These are phyloP conservation scores for Erythrophleum fordii DNA, from an alignment of 306 rosid species.

Conservation along the genomic window DNA sequence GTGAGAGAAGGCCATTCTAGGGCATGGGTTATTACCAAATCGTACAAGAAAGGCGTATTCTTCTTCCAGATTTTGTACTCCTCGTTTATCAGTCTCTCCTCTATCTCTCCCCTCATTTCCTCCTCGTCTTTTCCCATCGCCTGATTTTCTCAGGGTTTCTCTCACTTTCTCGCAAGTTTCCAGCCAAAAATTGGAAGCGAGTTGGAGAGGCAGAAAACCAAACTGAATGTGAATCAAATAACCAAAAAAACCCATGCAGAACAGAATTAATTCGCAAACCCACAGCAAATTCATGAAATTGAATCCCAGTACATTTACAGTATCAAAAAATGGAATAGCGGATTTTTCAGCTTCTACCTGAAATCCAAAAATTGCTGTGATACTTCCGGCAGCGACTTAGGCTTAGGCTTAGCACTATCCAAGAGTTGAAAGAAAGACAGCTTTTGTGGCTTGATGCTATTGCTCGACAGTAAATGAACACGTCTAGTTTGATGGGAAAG, in stretches of 20 bases:
- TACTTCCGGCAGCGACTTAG: neutral
- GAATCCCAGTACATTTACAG: neutral
- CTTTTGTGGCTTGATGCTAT: neutral
- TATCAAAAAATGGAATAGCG: neutral
- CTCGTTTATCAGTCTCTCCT: slow-evolving; percentile 74
- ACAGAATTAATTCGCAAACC: neutral
- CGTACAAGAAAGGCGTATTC: slow-evolving; percentile 73
- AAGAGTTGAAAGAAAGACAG: neutral
- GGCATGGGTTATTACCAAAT: slow-evolving; percentile 75
- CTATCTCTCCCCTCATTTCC: slow-evolving; percentile 76
- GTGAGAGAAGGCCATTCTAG: slow-evolving; percentile 98
- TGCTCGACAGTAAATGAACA: neutral
- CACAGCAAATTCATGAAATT: neutral
- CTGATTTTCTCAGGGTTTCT: neutral
- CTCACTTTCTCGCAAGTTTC: neutral
- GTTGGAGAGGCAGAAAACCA: neutral
- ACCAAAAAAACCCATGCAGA: neutral
- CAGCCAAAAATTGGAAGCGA: neutral
- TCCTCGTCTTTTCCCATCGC: slow-evolving; percentile 72
- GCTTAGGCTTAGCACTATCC: neutral
- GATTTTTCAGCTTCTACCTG: neutral
- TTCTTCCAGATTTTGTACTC: slow-evolving; percentile 88
- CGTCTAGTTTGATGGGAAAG: neutral
- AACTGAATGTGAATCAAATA: neutral
- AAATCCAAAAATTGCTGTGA: neutral